A percentile compares a stretch with the other conserved stretches of the same genome.
phyloP scores from a whole-genome alignment of 352 stramenopile genomes.

The Globisporangium abappressorium region DNA sequence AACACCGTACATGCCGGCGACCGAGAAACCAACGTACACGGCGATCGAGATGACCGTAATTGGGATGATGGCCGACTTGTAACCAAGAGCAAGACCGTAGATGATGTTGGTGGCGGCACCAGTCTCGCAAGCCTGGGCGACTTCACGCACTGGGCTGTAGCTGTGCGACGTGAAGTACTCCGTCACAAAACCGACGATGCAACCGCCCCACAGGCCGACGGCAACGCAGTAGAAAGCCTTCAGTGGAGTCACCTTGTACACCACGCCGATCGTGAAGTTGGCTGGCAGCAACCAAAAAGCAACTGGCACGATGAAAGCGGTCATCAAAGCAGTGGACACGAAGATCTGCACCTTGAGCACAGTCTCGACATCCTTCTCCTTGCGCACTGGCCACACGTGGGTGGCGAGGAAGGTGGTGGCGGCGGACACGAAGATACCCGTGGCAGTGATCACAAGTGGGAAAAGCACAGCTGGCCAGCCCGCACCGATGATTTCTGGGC shows the following conservation, averaged over 20 bases:
- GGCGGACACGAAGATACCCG: conserved; percentile 97
- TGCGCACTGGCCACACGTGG: conserved; percentile 93
- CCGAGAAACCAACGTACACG: conserved; percentile 97
- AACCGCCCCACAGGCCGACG: conserved; percentile 95
- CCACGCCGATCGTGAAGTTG: conserved; percentile 84
- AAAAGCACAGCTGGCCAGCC: conserved; percentile 96
- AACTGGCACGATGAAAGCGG: conserved; percentile 89
- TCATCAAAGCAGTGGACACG: conserved; percentile 96
- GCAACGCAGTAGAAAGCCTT: conserved; percentile 92
- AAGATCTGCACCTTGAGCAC: conserved; percentile 99
- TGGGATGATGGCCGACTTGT: conserved; percentile 99
- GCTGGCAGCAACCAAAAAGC: conserved; percentile 90
- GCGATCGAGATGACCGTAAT: conserved; percentile 97
- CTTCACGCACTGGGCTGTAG: conserved; percentile 94
- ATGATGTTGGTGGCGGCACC: conserved; percentile 99
- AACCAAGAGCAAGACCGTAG: conserved; percentile 98
- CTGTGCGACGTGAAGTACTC: conserved; percentile 99
- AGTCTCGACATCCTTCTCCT: conserved; percentile 95
- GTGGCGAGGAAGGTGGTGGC: conserved; percentile 97
- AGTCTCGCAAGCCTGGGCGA: conserved; percentile 97
- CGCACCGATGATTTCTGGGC: conserved; percentile 83
- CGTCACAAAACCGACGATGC: conserved; percentile 98
- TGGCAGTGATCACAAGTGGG: conserved; percentile 95
- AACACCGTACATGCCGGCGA: conserved; percentile 97
- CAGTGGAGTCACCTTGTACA: conserved; percentile 79